Evolutionary conservation across 768 basidiomycete species (phyloP).

Genomic region (Mycena filopes): DNA sequence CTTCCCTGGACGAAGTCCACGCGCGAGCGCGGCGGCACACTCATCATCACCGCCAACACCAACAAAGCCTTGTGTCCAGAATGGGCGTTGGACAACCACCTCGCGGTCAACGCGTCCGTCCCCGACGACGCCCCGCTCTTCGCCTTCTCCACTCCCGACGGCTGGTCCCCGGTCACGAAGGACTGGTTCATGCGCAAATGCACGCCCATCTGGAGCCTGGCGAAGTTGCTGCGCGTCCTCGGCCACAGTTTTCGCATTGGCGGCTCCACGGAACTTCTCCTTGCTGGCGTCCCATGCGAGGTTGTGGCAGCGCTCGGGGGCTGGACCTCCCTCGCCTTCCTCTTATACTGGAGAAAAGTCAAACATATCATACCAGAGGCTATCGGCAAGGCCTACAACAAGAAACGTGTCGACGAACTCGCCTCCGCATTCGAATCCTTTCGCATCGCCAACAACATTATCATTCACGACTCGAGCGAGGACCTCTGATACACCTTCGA

Average conservation of each 20-base stretch:
- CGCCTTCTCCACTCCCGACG: neutral
- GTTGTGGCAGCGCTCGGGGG: slow-evolving; percentile 42
- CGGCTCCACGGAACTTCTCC: slow-evolving; percentile 43
- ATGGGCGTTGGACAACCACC: neutral
- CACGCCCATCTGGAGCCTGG: neutral
- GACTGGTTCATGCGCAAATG: neutral
- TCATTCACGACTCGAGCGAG: too few relatives aligned
- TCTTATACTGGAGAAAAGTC: slow-evolving; percentile 45
- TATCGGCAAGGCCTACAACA: too few relatives aligned
- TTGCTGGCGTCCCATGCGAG: slow-evolving; percentile 42
- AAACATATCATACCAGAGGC: slow-evolving; percentile 32
- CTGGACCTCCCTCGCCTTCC: slow-evolving; percentile 48
- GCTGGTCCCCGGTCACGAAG: neutral
- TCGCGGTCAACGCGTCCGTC: neutral
- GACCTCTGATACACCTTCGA: too few relatives aligned
- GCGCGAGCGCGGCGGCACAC: slow-evolving; percentile 6
- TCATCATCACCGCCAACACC: slow-evolving; percentile 26
- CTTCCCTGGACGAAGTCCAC: slow-evolving; percentile 48
- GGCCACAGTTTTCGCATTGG: slow-evolving; percentile 44
- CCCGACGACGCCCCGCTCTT: neutral
- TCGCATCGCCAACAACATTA: too few relatives aligned
- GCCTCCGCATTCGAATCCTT: too few relatives aligned
- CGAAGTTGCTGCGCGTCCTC: neutral
- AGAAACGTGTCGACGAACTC: too few relatives aligned
- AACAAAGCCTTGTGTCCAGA: slow-evolving; percentile 27